These are phyloP conservation scores for Megacollybia marginata DNA, from an alignment of 768 basidiomycete species.

Conservation along the genomic window DNA sequence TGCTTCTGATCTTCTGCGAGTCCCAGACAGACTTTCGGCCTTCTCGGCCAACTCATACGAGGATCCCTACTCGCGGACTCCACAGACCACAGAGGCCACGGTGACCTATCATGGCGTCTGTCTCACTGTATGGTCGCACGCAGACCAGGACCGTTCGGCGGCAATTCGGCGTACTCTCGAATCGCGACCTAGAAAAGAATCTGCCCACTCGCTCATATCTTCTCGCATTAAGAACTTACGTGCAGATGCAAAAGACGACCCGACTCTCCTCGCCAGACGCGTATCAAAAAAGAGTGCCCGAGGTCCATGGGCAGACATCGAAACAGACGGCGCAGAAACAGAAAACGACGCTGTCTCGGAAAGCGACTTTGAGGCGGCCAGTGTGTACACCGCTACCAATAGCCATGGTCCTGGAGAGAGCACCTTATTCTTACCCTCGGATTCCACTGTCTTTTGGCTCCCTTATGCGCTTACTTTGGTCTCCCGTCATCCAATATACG, in stretches of 20 bases:
- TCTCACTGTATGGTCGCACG: slow-evolving; percentile 93
- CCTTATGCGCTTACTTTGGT: slow-evolving; percentile 92
- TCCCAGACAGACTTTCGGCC: slow-evolving; percentile 68
- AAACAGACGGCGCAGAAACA: slow-evolving; percentile 67
- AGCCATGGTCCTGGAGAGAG: slow-evolving; percentile 84
- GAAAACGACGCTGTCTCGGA: slow-evolving; percentile 75
- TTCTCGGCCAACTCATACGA: slow-evolving; percentile 57
- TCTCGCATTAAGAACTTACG: slow-evolving; percentile 62
- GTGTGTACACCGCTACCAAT: slow-evolving; percentile 41
- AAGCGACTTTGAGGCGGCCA: slow-evolving; percentile 80
- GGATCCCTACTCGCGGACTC: slow-evolving; percentile 63
- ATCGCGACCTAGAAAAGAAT: slow-evolving; percentile 72
- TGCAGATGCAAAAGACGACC: slow-evolving; percentile 49
- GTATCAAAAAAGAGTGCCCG: slow-evolving; percentile 51
- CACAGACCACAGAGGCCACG: slow-evolving; percentile 44
- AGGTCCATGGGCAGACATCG: slow-evolving; percentile 65
- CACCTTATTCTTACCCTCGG: slow-evolving; percentile 80
- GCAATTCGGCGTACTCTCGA: slow-evolving; percentile 83
- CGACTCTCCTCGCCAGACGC: slow-evolving; percentile 49
- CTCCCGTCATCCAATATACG: slow-evolving; percentile 90
- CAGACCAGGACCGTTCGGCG: slow-evolving; percentile 77
- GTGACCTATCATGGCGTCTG: slow-evolving; percentile 87
- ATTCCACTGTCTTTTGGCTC: slow-evolving; percentile 84
- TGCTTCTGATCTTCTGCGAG: slow-evolving; percentile 65
- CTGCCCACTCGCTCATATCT: slow-evolving; percentile 63